Evolutionary conservation across 352 stramenopile species (phyloP), one percentile per base, ranked within the genome.

Genomic region (Phytopythium mirpurense): DNA sequence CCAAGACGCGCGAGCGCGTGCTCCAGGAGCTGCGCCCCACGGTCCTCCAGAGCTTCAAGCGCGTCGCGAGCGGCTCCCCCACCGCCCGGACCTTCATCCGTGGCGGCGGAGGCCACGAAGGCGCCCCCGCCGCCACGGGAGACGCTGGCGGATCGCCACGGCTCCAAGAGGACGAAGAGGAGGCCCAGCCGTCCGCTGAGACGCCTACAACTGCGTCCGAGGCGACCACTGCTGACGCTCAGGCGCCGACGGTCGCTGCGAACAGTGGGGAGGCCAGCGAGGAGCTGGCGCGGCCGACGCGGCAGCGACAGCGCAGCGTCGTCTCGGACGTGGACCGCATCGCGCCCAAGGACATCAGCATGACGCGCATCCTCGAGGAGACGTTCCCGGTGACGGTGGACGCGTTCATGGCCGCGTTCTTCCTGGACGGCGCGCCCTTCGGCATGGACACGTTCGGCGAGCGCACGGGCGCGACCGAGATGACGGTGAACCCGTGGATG

Each of bases 401-500:
- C 40, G 65, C 60, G 12, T 94, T 94, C 57, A 75, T 94, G 62
- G 44, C 70, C n/a, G 57, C 51, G 34, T 94, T 90, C 46, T 74
- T 84, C 41, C 56, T 71, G 54, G 84, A 93, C 45, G 64, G 73
- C 47, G 81, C 84, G 15, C 54, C 67, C 3, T 94, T 91, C 60
- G 80, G 82, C 3, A 37, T 90, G n/a, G 73, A 78, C 51, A 72
- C 71, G 53, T 92, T 88, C 50, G 71, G 80, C 18, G 58, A 70
- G 29, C 65, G 64, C 43, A 82, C 71, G 6, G 82, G 82, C 1
- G 79, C 74, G 44, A 90, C 76, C 5, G 84, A 94, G 57, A 89
- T 94, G 23, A 75, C 74, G 42, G 68, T 78, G 37, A 78, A 86
- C 43, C 73, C 71, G 23, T 94, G 84, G 84, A 80, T 68, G 56